Base-by-base conservation (phyloP, 257 asterid species). In the Nicotiana undulata region DNA sequence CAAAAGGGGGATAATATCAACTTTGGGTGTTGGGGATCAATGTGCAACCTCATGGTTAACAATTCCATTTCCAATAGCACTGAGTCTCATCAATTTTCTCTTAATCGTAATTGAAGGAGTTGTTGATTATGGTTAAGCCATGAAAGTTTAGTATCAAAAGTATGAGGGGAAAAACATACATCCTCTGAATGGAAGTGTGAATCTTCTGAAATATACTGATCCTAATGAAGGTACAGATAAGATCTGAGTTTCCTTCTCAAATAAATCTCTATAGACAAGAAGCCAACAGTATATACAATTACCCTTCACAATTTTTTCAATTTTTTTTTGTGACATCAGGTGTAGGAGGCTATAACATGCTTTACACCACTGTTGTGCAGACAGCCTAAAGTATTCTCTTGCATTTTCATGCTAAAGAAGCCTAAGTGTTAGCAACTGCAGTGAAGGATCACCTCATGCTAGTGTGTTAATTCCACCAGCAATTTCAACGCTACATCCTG, bases 401-500 rank as follows among this genome's bases (percentile, higher is more conserved):
- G 67, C 82, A 70, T 81, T 80, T 72, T 24, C 22, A 53, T 32
- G 61, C 52, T 75, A 82, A 86, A 76, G 13, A 80, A 51, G 60
- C 55, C n/a, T 52, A 52, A 64, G 63, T 56, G 22, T 24, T 13
- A 67, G 24, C 82, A 66, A 77, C 70, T 13, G 15, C 53, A 7
- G 44, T 76, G 37, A 28, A 65, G 77, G 63, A 82, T 84, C 67
- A 59, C 74, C 53, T 12, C 81, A 84, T 32, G 46, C 83, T 61
- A 78, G 72, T 9, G 85, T 76, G 61, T 75, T 67, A 60, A 78
- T 55, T 29, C 81, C 60, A 18, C 44, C 64, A 10, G 81, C 70
- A 77, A 78, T 81, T 67, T 82, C 85, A 59, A 81, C 65, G 81
- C 90, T 85, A 81, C 74, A 79, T 58, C 85, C 90, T 16, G 88